Percentiles rank a stretch among this genome's conserved stretches.
These are phyloP conservation scores for Lipomyces orientalis DNA, from an alignment of 805 yeast genomes.

Conservation along the genomic window DNA sequence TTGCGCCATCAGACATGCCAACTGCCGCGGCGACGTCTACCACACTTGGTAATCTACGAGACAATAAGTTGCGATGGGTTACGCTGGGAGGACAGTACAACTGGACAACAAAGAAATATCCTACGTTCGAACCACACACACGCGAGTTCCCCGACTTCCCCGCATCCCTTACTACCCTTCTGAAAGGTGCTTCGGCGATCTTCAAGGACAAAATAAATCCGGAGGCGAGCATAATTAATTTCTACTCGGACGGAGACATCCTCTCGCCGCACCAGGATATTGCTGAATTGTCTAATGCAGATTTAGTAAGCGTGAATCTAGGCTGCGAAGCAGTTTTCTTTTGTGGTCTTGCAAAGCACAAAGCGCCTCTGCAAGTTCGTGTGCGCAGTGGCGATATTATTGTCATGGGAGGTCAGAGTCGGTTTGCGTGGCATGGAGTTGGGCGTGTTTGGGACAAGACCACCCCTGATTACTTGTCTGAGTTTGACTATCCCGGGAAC, in stretches of 20 bases:
- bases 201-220: conserved; percentile 38
- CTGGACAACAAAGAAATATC: conserved; percentile 53
- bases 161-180: conserved; percentile 25
- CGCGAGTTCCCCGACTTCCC: conserved; percentile 40
- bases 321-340: conserved; percentile 51
- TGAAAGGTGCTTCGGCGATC: conserved; percentile 6
- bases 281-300: conserved; percentile 48
- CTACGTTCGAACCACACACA: conserved; percentile 44
- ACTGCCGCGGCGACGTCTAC: conserved; percentile 11
- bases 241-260: conserved; percentile 52
- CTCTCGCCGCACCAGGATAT: conserved; percentile 53
- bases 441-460: conserved; percentile 48
- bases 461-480: conserved; percentile 43
- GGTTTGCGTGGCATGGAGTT: conserved; percentile 53
- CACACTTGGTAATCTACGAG: conserved; percentile 14
- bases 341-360: conserved; percentile 27
- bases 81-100: conserved; percentile 55
- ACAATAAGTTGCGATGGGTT: conserved; percentile 51
- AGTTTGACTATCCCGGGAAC: conserved; percentile 19
- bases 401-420: conserved; percentile 50
- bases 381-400: conserved; percentile 50
- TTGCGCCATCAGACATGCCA: conserved; percentile 7
- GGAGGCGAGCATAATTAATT: conserved; percentile 53
- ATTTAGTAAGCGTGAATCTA: conserved; percentile 48
- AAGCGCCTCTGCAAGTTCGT: conserved; percentile 46